Conservation (phyloP, 495 filamentous ascomycete genomes). For the Diplogelasinospora grovesii region DNA sequence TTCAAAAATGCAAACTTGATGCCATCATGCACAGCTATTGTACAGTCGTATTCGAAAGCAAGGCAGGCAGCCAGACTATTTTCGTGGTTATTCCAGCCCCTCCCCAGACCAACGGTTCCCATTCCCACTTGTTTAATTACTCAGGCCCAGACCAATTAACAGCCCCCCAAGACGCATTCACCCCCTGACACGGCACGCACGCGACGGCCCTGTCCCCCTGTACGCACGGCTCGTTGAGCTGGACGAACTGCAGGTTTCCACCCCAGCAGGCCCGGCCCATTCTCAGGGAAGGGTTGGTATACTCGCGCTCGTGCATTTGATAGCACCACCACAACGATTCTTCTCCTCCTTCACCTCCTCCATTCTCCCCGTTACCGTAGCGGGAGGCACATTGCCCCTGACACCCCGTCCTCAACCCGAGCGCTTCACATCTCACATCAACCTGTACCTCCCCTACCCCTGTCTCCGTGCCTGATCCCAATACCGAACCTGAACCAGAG, state of each 20-base stretch:
- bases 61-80: no score
- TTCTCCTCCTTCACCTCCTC: not conserved
- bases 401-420: constrained; percentile 10
- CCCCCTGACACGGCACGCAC: constrained; percentile 6
- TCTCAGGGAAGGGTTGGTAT: not conserved
- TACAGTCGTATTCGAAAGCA: no score
- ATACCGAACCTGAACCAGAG: no score
- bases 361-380: no score
- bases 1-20: no score
- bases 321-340: constrained; percentile 17
- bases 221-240: constrained; percentile 13
- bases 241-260: constrained; percentile 3
- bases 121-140: no score
- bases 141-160: constrained; percentile 8
- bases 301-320: constrained; percentile 11
- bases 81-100: no score
- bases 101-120: no score
- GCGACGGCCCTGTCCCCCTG: constrained; percentile 9
- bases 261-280: constrained; percentile 17
- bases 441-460: not conserved
- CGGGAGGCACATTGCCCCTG: constrained; percentile 8
- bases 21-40: no score
- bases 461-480: not conserved
- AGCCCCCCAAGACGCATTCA: constrained; percentile 5
- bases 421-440: constrained; percentile 1